These are phyloP conservation scores for Apiotrichum domesticum DNA, from an alignment of 1,284 basidiomycete species.

Conservation along the genomic window DNA sequence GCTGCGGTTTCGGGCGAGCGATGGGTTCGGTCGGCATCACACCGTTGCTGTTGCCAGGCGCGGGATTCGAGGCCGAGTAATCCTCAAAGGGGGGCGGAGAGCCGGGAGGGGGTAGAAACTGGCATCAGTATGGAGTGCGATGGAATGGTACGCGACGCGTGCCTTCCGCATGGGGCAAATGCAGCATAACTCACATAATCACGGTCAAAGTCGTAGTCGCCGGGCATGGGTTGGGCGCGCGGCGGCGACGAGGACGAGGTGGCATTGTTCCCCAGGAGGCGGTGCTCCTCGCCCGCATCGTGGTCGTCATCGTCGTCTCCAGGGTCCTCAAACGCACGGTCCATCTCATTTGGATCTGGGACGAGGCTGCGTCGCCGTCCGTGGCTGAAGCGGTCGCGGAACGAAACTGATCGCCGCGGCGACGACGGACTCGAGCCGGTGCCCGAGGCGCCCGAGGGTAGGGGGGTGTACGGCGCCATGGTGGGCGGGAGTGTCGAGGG, in stretches of 20 bases:
- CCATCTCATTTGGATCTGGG: conserved; percentile 45
- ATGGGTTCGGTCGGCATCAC: conserved; percentile 56
- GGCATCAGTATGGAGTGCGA: background rate
- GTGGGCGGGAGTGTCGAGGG: conserved; percentile 2
- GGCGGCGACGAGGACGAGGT: background rate
- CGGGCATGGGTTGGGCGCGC: conserved; percentile 32
- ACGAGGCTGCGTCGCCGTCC: conserved; percentile 17
- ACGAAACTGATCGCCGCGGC: conserved; percentile 29
- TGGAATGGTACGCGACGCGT: no score
- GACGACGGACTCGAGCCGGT: conserved; percentile 16
- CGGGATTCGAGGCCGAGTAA: conserved; percentile 57
- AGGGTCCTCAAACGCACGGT: conserved; percentile 43
- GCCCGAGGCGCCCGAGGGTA: conserved; percentile 9
- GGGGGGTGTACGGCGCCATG: conserved; percentile 32
- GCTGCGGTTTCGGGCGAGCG: conserved; percentile 51
- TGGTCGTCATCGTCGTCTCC: conserved; percentile 29
- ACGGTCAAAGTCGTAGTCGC: conserved; percentile 74
- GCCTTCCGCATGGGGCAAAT: no score
- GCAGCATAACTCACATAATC: conserved; percentile 54
- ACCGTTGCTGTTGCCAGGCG: conserved; percentile 75
- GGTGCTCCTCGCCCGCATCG: conserved; percentile 20
- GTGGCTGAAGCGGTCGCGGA: conserved; percentile 16
- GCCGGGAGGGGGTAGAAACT: conserved; percentile 60
- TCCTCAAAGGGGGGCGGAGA: conserved; percentile 65
- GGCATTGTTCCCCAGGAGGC: conserved; percentile 2